Base-by-base conservation (phyloP, 2,329 filamentous ascomycete species). In the Cercospora berteroae region DNA sequence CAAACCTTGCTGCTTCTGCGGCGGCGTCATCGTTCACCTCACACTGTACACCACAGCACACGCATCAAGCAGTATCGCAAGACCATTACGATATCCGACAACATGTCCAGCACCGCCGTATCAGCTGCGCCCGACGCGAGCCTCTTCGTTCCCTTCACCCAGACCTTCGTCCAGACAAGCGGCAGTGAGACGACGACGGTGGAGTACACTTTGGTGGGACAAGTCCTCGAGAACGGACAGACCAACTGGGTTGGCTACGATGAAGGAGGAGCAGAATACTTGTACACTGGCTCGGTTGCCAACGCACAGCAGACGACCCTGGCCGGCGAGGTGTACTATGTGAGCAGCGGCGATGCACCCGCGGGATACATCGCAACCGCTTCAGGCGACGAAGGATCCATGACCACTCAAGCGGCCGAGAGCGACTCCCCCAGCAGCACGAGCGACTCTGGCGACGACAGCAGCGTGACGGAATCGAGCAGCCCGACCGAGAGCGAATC, bases 141-240 rank as follows among this genome's bases (percentile, higher is more conserved):
- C 67, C 75, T 77, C 10, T 78, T 78, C n/a, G 80, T 73, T 7
- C 63, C 67, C 27, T 66, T 66, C 63, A 66, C 63, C 23, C 67
- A 66, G 42, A 68, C 67, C 25, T 68, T 66, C 44, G 59, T 68
- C 31, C 56, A 65, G 18, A 58, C 59, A 31, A 56, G 59, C 61
- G 39, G 60, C 52, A 48, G 18, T 48, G 48, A 33, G 44, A 60
- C 48, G 16, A 20, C 58, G 31, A 69, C 67, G 8, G 62, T 65
- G n/a, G 55, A 42, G 16, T 56, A 60, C 61, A 60, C 67, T 16
- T 58, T 69, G 23, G 60, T 65, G 55, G 67, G 64, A 20, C 81
- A 85, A 69, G 81, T 90, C 16, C 79, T 87, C 65, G 78, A 84
- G 58, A 80, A 87, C 69, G 84, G 84, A 31, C 72, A 77, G 9